These are phyloP conservation scores for Entoloma clypeatum DNA, from an alignment of 1,284 basidiomycete species.

Conservation along the genomic window DNA sequence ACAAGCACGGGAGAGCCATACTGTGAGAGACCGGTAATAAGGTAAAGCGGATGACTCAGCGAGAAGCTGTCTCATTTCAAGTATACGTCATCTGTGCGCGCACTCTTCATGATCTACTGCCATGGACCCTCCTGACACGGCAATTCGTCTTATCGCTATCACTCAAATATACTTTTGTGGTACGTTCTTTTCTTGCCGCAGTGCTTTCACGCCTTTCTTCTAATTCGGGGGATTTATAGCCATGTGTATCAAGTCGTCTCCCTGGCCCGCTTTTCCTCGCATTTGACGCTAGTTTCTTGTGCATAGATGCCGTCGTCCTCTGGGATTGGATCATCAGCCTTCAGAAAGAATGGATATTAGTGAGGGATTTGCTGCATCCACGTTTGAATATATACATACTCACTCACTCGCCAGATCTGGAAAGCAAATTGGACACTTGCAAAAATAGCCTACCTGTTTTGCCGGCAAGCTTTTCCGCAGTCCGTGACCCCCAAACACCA, in stretches of 20 bases:
- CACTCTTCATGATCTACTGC: no score
- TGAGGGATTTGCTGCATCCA: constrained; percentile 31
- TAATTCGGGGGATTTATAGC: constrained; percentile 42
- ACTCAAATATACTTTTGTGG: constrained; percentile 81
- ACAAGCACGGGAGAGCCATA: no score
- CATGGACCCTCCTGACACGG: constrained; percentile 34
- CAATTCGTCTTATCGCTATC: constrained; percentile 46
- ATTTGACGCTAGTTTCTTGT: constrained; percentile 24
- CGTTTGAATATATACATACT: constrained; percentile 11
- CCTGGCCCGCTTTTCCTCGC: constrained; percentile 18
- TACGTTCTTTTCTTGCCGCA: constrained; percentile 40
- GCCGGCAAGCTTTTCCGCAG: constrained; percentile 49
- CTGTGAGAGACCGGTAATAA: no score
- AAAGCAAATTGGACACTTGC: constrained; percentile 77
- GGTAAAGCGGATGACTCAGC: no score
- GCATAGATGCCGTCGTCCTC: constrained; percentile 68
- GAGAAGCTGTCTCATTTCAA: no score
- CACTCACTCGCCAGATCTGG: constrained; percentile 69
- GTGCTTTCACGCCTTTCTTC: constrained; percentile 18
- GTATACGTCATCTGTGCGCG: no score
- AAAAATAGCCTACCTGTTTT: constrained; percentile 75
- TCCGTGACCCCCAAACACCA: not conserved
- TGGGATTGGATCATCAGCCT: constrained; percentile 81
- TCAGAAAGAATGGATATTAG: constrained; percentile 70
- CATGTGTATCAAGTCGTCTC: constrained; percentile 56